Conservation (phyloP, 352 stramenopile species). For the Globisporangium ultimum region DNA sequence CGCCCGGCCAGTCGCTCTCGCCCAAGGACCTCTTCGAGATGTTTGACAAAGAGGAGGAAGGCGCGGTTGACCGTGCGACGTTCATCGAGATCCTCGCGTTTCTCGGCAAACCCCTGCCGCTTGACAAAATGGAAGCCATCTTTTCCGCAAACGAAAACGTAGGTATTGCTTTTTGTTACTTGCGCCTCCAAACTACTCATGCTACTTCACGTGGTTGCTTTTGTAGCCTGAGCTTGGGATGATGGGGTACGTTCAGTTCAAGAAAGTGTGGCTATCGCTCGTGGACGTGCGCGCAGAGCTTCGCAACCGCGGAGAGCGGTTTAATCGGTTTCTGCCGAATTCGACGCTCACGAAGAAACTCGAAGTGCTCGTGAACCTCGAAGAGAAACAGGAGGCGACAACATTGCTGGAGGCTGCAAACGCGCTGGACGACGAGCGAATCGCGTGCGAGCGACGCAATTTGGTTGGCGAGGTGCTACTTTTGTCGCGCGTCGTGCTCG, state of each 20-base stretch:
- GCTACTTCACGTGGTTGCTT: neutral
- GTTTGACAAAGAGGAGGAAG: slow-evolving; percentile 71
- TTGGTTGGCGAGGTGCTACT: slow-evolving; percentile 47
- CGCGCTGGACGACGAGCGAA: slow-evolving; percentile 42
- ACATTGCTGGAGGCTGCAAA: slow-evolving; percentile 54
- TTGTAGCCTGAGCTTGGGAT: slow-evolving; percentile 56
- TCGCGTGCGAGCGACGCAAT: slow-evolving; percentile 37
- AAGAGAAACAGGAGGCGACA: slow-evolving; percentile 63
- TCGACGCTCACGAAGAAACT: slow-evolving; percentile 58
- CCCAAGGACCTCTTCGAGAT: slow-evolving; percentile 82
- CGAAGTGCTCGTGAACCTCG: slow-evolving; percentile 51
- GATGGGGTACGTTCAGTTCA: slow-evolving; percentile 72
- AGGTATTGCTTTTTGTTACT: slow-evolving; percentile 5
- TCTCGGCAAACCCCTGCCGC: slow-evolving; percentile 54
- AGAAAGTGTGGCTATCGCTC: slow-evolving; percentile 63
- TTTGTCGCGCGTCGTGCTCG: slow-evolving; percentile 38
- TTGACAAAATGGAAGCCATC: slow-evolving; percentile 62
- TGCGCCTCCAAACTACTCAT: too few relatives aligned
- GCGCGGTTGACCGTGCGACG: slow-evolving; percentile 56
- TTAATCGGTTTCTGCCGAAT: slow-evolving; percentile 62
- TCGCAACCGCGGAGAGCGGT: slow-evolving; percentile 50
- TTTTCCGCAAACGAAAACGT: slow-evolving; percentile 74
- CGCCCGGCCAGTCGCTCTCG: slow-evolving; percentile 58
- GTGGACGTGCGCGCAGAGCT: slow-evolving; percentile 70
- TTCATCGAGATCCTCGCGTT: slow-evolving; percentile 74